A percentile compares a stretch with the other conserved stretches of the same genome.
Evolutionary conservation across 371 early-diverging fungal species (phyloP).

Genomic region (Mortierella sp.): DNA sequence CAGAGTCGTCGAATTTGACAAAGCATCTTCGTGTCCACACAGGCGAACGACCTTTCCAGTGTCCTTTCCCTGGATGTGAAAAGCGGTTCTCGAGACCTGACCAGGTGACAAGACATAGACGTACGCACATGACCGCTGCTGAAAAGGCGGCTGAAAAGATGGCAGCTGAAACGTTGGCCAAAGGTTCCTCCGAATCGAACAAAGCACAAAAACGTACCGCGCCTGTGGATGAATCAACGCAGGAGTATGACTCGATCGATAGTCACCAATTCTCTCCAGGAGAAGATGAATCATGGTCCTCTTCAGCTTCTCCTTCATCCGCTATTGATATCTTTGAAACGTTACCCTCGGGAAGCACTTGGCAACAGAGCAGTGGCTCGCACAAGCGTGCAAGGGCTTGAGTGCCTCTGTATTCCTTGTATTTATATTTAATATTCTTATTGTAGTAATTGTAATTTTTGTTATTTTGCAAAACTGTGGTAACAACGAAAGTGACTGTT

Average conservation of each 20-base stretch:
- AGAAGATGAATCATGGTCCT: slow-evolving; percentile 21
- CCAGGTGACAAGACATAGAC: slow-evolving; percentile 70
- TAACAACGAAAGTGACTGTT: no score
- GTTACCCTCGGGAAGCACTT: slow-evolving; percentile 6
- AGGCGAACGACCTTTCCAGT: slow-evolving; percentile 77
- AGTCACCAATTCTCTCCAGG: background rate
- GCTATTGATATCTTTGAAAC: slow-evolving; percentile 7
- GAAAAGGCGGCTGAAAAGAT: slow-evolving; percentile 48
- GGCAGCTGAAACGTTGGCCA: slow-evolving; percentile 25
- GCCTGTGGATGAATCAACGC: background rate
- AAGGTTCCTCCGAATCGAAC: background rate
- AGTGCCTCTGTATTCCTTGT: slow-evolving; percentile 1
- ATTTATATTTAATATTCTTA: background rate
- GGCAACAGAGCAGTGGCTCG: slow-evolving; percentile 6
- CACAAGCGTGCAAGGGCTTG: slow-evolving; percentile 19
- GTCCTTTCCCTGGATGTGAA: slow-evolving; percentile 70
- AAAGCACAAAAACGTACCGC: slow-evolving; percentile 28
- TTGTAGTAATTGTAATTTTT: background rate
- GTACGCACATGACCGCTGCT: slow-evolving; percentile 55
- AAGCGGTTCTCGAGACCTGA: slow-evolving; percentile 81
- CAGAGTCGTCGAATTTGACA: slow-evolving; percentile 83
- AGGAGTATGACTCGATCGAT: background rate
- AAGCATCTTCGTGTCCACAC: slow-evolving; percentile 82
- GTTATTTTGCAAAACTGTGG: no score
- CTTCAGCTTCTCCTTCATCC: slow-evolving; percentile 19